phyloP scores from a whole-genome alignment of 805 yeast species.

The Saccharomycopsis selenospora region DNA sequence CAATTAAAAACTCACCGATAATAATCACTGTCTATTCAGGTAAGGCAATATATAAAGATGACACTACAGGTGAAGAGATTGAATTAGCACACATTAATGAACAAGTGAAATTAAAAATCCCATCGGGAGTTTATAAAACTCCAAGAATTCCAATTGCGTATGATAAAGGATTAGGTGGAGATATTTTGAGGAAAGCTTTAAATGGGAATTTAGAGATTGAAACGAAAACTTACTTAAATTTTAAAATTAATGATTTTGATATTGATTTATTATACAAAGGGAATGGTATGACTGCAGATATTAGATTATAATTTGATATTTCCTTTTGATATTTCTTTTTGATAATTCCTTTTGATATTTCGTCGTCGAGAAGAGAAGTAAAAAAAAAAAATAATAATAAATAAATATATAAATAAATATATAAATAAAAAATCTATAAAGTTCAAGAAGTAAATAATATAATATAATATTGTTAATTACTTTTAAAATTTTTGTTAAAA shows the following conservation, averaged over 20 bases:
- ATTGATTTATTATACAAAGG: slow-evolving; percentile 42
- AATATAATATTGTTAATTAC: too few species aligned
- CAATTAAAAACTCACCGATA: slow-evolving; percentile 41
- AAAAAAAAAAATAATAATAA: too few species aligned
- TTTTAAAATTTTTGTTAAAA: too few species aligned
- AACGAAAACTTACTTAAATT: slow-evolving; percentile 37
- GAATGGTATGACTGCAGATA: slow-evolving; percentile 35
- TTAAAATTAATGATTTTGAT: slow-evolving; percentile 34
- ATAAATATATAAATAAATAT: too few species aligned
- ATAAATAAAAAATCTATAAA: too few species aligned
- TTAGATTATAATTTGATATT: slow-evolving; percentile 27
- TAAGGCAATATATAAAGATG: slow-evolving; percentile 35
- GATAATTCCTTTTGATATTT: too few species aligned
- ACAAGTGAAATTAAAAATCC: slow-evolving; percentile 34
- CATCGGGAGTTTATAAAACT: slow-evolving; percentile 47
- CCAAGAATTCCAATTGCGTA: slow-evolving; percentile 44
- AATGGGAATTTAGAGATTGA: slow-evolving; percentile 44
- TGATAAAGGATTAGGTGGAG: slow-evolving; percentile 40
- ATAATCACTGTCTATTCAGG: slow-evolving; percentile 38
- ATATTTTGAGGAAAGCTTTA: slow-evolving; percentile 42
- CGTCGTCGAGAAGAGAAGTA: too few species aligned
- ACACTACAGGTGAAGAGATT: slow-evolving; percentile 6
- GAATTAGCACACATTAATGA: slow-evolving; percentile 24
- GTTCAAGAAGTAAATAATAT: too few species aligned
- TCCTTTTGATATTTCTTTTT: too few species aligned